A percentile compares a stretch with the other conserved stretches of the same genome.
These are phyloP conservation scores for Triadica sebifera DNA, from an alignment of 345 rosid species.

Conservation along the genomic window DNA sequence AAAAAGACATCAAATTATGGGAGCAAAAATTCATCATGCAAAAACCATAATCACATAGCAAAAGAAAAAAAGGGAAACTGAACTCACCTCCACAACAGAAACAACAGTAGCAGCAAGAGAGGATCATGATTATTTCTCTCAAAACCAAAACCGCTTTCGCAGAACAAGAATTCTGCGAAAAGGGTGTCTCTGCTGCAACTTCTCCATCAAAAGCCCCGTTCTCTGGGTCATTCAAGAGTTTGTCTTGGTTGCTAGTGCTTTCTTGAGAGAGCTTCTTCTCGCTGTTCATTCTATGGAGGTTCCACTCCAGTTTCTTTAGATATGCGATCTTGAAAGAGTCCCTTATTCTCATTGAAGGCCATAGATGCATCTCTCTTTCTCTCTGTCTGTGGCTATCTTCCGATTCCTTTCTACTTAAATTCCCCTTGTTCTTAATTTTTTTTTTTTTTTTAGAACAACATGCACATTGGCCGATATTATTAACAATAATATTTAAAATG, in stretches of 20 bases:
- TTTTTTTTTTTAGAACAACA: too few species aligned
- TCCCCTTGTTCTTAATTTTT: too few species aligned
- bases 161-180: background rate
- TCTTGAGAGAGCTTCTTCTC: slow-evolving; percentile 37
- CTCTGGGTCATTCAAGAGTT: slow-evolving; percentile 31
- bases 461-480: too few species aligned
- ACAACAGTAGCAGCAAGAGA: slow-evolving; percentile 55
- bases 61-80: background rate
- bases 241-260: slow-evolving; percentile 25
- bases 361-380: slow-evolving; percentile 53
- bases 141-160: slow-evolving; percentile 19
- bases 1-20: background rate
- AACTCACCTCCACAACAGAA: slow-evolving; percentile 56
- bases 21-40: background rate
- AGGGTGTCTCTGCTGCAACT: background rate
- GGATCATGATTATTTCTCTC: slow-evolving; percentile 37
- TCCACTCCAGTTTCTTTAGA: slow-evolving; percentile 53
- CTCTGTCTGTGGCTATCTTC: too few species aligned
- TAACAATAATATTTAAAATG: too few species aligned
- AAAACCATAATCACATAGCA: background rate
- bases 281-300: slow-evolving; percentile 48
- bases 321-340: slow-evolving; percentile 58
- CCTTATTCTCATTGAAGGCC: slow-evolving; percentile 59
- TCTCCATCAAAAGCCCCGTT: slow-evolving; percentile 4
- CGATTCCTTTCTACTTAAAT: too few species aligned